Evolutionary conservation across 192 early-diverging fungal species (phyloP).

Genomic region (Coemansia sp.): DNA sequence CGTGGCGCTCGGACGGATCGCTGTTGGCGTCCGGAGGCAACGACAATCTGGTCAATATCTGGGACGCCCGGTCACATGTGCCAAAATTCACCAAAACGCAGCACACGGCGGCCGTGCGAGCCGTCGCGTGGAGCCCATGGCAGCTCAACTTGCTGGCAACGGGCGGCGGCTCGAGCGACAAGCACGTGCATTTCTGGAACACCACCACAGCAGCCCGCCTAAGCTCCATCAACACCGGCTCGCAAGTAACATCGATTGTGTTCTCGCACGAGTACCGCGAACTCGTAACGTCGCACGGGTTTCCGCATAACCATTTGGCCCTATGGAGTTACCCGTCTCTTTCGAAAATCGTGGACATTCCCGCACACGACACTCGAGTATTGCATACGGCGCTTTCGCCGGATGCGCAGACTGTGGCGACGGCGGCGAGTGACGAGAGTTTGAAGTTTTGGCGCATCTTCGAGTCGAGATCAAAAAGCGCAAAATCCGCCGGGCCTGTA

Average conservation of each 20-base stretch:
- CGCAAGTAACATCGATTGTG: constrained; percentile 89
- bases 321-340: constrained; percentile 82
- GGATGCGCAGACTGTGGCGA: constrained; percentile 88
- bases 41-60: constrained; percentile 88
- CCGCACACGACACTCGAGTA: constrained; percentile 83
- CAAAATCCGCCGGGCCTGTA: no score
- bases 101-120: constrained; percentile 91
- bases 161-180: constrained; percentile 89
- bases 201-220: constrained; percentile 61
- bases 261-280: constrained; percentile 86
- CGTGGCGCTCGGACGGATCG: constrained; percentile 77
- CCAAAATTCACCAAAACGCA: constrained; percentile 69
- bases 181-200: constrained; percentile 92
- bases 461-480: constrained; percentile 31
- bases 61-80: constrained; percentile 68
- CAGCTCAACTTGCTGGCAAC: constrained; percentile 77
- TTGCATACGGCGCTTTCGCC: constrained; percentile 88
- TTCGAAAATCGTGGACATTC: constrained; percentile 69
- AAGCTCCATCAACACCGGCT: constrained; percentile 71
- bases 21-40: constrained; percentile 92
- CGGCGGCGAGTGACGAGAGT: constrained; percentile 89
- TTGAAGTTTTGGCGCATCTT: constrained; percentile 96
- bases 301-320: constrained; percentile 79
- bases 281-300: constrained; percentile 89
- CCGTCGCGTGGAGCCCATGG: constrained; percentile 95